These are phyloP conservation scores for Suillus alpinus DNA, from an alignment of 768 basidiomycete genomes.

Conservation along the genomic window DNA sequence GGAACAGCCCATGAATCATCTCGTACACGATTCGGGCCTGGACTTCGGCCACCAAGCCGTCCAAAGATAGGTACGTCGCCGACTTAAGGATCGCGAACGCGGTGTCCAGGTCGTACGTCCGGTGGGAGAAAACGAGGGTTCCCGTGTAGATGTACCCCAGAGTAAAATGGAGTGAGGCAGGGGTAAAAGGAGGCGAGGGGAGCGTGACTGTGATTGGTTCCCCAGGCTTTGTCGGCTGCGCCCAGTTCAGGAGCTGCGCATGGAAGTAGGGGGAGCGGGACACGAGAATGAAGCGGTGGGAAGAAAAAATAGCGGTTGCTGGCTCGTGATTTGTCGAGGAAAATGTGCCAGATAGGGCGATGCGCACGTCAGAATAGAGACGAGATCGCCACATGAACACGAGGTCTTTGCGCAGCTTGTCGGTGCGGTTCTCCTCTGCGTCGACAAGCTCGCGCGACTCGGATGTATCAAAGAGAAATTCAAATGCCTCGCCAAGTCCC, in stretches of 20 bases:
- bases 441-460: conserved; percentile 42
- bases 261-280: conserved; percentile 90
- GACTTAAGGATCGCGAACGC: conserved; percentile 87
- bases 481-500: conserved; percentile 84
- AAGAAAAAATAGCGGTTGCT: conserved; percentile 81
- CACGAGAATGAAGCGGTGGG: conserved; percentile 90
- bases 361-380: conserved; percentile 88
- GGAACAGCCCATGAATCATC: conserved; percentile 88
- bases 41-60: conserved; percentile 73
- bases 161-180: conserved; percentile 90
- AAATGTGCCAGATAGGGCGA: conserved; percentile 71
- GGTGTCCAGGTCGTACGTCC: conserved; percentile 90
- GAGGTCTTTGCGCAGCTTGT: conserved; percentile 88
- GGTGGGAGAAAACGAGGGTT: conserved; percentile 87
- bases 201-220: conserved; percentile 66
- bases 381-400: conserved; percentile 97
- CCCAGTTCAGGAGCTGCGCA: conserved; percentile 71
- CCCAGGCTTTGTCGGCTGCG: conserved; percentile 26
- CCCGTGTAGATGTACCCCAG: conserved; percentile 95
- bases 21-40: conserved; percentile 83
- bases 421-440: conserved; percentile 58
- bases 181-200: conserved; percentile 92
- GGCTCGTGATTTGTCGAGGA: conserved; percentile 62
- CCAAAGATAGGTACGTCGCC: conserved; percentile 74
- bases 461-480: conserved; percentile 74